Evolutionary conservation across 116 monocot species (phyloP).

Genomic region (Papilionanthe hybrid): DNA sequence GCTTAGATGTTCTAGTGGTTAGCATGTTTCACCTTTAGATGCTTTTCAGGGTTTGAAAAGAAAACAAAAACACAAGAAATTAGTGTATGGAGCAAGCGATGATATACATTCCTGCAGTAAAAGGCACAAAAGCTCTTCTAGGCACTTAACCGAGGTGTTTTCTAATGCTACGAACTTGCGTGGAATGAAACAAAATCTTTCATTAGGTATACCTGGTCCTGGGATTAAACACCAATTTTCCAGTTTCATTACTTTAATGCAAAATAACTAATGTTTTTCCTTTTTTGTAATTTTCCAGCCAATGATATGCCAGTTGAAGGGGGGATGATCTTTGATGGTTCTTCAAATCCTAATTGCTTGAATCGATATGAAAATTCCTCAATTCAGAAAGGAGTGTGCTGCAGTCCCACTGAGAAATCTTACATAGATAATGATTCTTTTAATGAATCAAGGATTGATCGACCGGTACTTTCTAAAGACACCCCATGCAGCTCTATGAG

Average conservation of each 20-base stretch:
- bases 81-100: background rate
- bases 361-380: background rate
- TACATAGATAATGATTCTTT: conserved; percentile 3
- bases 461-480: background rate
- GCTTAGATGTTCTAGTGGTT: background rate
- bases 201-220: conserved; percentile 5
- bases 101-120: background rate
- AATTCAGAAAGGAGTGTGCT: background rate
- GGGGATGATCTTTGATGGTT: background rate
- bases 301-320: conserved; percentile 5
- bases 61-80: background rate
- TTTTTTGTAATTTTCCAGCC: background rate
- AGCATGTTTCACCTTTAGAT: background rate
- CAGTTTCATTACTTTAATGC: background rate
- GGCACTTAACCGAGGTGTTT: too few species aligned
- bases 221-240: background rate
- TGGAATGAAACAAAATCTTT: conserved; percentile 10
- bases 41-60: conserved; percentile 7
- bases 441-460: background rate
- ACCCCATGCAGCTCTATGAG: background rate
- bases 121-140: conserved; percentile 14
- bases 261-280: background rate
- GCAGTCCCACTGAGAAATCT: conserved; percentile 10
- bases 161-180: too few species aligned
- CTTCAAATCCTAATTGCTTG: conserved; percentile 2